These are phyloP conservation scores for cucumber (Cucumis sativus) DNA, from an alignment of 306 rosid species.

Conservation along the genomic window Cucumber_9930_V3 NC_026655.2:24379001-24379500, in stretches of 20 bases:
- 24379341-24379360: neutral
- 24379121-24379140: neutral
- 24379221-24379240: neutral
- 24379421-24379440: neutral
- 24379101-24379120: neutral
- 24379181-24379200: neutral
- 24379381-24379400: neutral
- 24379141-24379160: neutral
- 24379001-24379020: neutral
- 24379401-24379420: neutral
- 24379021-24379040: neutral
- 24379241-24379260: neutral
- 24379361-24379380: neutral
- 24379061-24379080: slow-evolving; percentile 3
- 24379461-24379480: neutral
- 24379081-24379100: neutral
- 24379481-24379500: slow-evolving; percentile 1
- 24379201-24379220: neutral
- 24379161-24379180: neutral
- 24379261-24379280: neutral
- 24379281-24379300: neutral
- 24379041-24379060: neutral
- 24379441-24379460: neutral
- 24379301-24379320: neutral
- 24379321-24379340: neutral